Percentiles rank a stretch among this genome's conserved stretches.
These are phyloP conservation scores for Ascomycota sp. DNA, from an alignment of 2,329 filamentous ascomycete species.

Conservation along the genomic window DNA sequence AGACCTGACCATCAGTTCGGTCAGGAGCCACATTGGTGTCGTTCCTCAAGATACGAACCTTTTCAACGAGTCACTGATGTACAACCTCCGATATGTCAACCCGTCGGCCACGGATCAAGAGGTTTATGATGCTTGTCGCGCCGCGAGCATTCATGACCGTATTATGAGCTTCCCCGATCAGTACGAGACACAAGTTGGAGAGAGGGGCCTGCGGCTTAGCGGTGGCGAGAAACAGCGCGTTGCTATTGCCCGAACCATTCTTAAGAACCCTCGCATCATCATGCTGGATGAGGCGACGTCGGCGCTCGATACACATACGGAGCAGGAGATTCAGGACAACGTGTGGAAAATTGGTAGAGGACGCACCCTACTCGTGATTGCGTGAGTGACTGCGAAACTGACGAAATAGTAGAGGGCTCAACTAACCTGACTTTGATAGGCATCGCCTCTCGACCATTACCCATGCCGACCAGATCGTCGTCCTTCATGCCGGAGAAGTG, in stretches of 20 bases:
- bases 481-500: constrained; percentile 57
- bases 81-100: constrained; percentile 81
- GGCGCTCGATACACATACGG: constrained; percentile 76
- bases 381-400: constrained; percentile 29
- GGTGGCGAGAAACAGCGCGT: constrained; percentile 89
- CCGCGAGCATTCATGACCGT: constrained; percentile 82
- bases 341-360: constrained; percentile 64
- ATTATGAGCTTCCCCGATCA: constrained; percentile 75
- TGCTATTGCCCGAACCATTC: constrained; percentile 77
- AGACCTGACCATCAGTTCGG: constrained; percentile 79
- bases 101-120: constrained; percentile 63
- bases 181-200: constrained; percentile 79
- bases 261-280: constrained; percentile 82
- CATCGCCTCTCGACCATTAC: constrained; percentile 75
- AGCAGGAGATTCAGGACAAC: constrained; percentile 80
- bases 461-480: constrained; percentile 67
- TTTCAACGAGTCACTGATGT: constrained; percentile 90
- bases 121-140: constrained; percentile 61
- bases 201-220: constrained; percentile 68
- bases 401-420: too few species aligned
- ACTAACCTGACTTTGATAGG: constrained; percentile 11
- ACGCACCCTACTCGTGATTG: constrained; percentile 87
- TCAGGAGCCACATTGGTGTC: constrained; percentile 78
- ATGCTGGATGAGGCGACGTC: constrained; percentile 87
- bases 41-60: constrained; percentile 92